A percentile compares a stretch with the other conserved stretches of the same genome.
Evolutionary conservation across 495 filamentous ascomycete species (phyloP).

Genomic region (Daldinia vernicosa): DNA sequence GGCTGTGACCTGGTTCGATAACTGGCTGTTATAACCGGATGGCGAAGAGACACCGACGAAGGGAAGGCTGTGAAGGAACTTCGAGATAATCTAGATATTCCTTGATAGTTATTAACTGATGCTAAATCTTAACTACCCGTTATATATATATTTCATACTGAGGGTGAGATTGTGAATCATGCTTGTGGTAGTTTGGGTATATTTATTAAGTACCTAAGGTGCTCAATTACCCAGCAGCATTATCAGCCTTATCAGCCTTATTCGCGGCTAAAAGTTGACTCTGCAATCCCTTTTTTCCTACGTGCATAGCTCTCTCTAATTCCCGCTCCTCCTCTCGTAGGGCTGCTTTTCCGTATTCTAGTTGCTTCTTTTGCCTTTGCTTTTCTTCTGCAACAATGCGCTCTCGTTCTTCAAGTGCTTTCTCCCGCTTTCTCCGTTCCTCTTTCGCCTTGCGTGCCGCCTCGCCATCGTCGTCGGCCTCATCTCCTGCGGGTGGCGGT

Average conservation of each 20-base stretch:
- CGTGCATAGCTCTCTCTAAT: conserved; percentile 78
- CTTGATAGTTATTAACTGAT: too few relatives aligned
- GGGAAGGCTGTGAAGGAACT: conserved; percentile 9
- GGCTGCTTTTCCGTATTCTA: conserved; percentile 71
- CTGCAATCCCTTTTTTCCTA: conserved; percentile 75
- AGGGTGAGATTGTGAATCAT: background rate
- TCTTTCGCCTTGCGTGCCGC: conserved; percentile 67
- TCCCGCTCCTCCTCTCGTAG: conserved; percentile 81
- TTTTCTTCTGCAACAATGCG: conserved; percentile 79
- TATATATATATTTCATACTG: background rate
- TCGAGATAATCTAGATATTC: background rate
- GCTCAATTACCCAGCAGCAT: conserved; percentile 11
- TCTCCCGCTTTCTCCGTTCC: conserved; percentile 74
- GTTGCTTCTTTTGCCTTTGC: conserved; percentile 68
- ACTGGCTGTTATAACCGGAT: conserved; percentile 53
- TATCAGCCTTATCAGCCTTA: conserved; percentile 10
- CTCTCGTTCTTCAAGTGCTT: conserved; percentile 78
- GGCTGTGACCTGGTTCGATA: conserved; percentile 80
- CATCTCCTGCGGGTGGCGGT: conserved; percentile 65
- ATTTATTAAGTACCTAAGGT: background rate
- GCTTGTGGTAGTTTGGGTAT: background rate
- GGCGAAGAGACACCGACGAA: background rate
- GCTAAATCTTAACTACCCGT: too few relatives aligned
- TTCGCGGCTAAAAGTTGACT: conserved; percentile 63
- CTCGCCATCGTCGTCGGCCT: conserved; percentile 64